Percentiles rank a stretch among this genome's conserved stretches.
phyloP scores from a whole-genome alignment of 768 basidiomycete genomes.

The Dioszegia hungarica region DNA sequence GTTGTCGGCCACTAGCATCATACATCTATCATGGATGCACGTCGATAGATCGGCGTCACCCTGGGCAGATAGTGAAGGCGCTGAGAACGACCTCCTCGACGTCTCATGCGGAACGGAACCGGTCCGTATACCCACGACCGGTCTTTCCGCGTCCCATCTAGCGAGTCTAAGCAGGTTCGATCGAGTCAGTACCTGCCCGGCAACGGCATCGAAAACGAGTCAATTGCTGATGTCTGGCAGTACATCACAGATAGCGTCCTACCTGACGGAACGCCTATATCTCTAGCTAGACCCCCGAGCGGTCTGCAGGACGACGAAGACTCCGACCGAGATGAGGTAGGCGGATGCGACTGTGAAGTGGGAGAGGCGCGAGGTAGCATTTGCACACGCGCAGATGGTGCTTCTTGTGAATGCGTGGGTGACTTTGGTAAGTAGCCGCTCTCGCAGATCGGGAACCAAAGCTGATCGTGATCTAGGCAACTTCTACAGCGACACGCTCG shows the following conservation, averaged over 20 bases:
- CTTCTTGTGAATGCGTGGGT: slow-evolving; percentile 32
- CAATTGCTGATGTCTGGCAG: too few relatives aligned
- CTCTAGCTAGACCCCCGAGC: background rate
- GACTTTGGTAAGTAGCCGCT: slow-evolving; percentile 20
- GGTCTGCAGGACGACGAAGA: background rate
- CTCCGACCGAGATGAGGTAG: slow-evolving; percentile 3
- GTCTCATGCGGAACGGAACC: slow-evolving; percentile 11
- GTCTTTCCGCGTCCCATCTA: background rate
- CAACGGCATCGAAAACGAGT: too few relatives aligned
- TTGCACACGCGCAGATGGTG: slow-evolving; percentile 22
- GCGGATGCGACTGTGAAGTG: background rate
- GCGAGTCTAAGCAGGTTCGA: background rate
- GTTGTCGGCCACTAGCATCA: too few relatives aligned
- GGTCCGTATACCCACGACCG: background rate
- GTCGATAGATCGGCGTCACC: too few relatives aligned
- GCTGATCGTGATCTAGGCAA: slow-evolving; percentile 24
- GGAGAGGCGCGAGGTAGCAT: background rate
- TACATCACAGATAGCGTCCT: slow-evolving; percentile 30
- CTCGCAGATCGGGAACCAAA: background rate
- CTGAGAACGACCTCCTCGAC: background rate
- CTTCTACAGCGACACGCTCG: slow-evolving; percentile 21
- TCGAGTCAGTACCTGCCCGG: too few relatives aligned
- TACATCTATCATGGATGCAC: too few relatives aligned
- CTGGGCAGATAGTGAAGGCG: background rate
- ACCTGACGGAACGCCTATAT: slow-evolving; percentile 10